phyloP scores from a whole-genome alignment of 2,329 filamentous ascomycete genomes.

The Emergomyces orientalis region DNA sequence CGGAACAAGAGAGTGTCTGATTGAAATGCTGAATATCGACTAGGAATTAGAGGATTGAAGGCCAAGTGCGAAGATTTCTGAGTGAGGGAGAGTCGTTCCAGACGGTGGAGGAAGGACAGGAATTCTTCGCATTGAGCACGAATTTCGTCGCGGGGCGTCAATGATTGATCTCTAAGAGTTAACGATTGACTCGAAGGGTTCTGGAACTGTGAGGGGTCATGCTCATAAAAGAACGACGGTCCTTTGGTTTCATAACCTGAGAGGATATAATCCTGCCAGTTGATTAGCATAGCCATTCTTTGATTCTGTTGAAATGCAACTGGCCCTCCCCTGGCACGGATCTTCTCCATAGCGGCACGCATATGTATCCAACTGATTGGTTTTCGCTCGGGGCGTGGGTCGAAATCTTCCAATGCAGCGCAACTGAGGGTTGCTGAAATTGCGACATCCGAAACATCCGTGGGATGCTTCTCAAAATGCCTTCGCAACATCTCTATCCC shows the following conservation, averaged over 20 bases:
- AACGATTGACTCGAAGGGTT: background rate
- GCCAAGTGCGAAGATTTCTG: conserved; percentile 17
- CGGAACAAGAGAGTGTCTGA: conserved; percentile 24
- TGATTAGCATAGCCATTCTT: conserved; percentile 32
- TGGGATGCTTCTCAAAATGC: conserved; percentile 24
- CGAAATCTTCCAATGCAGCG: conserved; percentile 33
- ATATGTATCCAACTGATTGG: conserved; percentile 34
- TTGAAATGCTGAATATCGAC: conserved; percentile 25
- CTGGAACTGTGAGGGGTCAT: conserved; percentile 6
- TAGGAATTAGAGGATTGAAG: conserved; percentile 13
- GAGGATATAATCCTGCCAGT: conserved; percentile 36
- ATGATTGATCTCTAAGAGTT: background rate
- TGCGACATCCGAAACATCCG: conserved; percentile 30
- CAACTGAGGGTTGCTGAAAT: conserved; percentile 34
- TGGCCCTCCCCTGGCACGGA: conserved; percentile 30
- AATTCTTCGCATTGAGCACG: conserved; percentile 31
- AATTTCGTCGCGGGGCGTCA: conserved; percentile 22
- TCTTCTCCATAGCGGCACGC: conserved; percentile 32
- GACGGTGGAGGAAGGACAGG: conserved; percentile 30
- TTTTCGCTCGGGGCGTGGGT: conserved; percentile 31
- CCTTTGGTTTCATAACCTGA: conserved; percentile 31
- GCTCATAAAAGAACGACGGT: conserved; percentile 29
- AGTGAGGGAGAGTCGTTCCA: conserved; percentile 28
- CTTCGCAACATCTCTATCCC: conserved; percentile 28
- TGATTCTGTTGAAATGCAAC: conserved; percentile 29